Evolutionary conservation across 1,284 basidiomycete genomes (phyloP).

Genomic region (Sporisorium exsertum): DNA sequence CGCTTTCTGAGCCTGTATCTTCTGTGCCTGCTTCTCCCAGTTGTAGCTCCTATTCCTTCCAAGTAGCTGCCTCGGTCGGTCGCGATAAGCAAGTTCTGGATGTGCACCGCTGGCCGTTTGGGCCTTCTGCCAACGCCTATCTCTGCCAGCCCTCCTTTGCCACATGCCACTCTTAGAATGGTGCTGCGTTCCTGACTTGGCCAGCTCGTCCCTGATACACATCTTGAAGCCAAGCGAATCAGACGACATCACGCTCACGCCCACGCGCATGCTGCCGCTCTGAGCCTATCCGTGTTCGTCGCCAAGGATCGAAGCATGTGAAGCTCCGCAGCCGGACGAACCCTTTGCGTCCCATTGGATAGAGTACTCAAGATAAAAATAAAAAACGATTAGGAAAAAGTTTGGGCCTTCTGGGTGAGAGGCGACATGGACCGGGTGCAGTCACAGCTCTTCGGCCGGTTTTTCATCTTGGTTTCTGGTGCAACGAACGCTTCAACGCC

Average conservation of each 20-base stretch:
- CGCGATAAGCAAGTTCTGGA: constrained; percentile 29
- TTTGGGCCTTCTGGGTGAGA: not conserved
- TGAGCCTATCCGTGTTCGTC: not conserved
- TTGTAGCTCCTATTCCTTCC: not conserved
- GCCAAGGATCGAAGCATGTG: not conserved
- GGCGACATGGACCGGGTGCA: not conserved
- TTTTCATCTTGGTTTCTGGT: constrained; percentile 2
- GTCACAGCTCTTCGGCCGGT: constrained; percentile 1
- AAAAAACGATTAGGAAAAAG: not conserved
- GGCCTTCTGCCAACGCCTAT: constrained; percentile 3
- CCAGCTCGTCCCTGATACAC: constrained; percentile 4
- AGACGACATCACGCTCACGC: constrained; percentile 8
- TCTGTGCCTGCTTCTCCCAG: constrained; percentile 5
- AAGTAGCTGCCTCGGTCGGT: not conserved
- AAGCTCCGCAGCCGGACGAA: not conserved
- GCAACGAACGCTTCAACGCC: not conserved
- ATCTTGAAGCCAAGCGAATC: not conserved
- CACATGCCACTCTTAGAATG: constrained; percentile 8
- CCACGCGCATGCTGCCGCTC: not conserved
- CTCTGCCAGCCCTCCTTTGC: constrained; percentile 5
- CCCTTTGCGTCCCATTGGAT: not conserved
- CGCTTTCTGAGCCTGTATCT: not conserved
- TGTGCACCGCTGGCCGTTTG: no score
- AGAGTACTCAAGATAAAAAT: not conserved
- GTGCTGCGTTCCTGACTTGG: constrained; percentile 13